phyloP scores from a whole-genome alignment of 2,329 filamentous ascomycete species.

The Fusarium mexicanum region DNA sequence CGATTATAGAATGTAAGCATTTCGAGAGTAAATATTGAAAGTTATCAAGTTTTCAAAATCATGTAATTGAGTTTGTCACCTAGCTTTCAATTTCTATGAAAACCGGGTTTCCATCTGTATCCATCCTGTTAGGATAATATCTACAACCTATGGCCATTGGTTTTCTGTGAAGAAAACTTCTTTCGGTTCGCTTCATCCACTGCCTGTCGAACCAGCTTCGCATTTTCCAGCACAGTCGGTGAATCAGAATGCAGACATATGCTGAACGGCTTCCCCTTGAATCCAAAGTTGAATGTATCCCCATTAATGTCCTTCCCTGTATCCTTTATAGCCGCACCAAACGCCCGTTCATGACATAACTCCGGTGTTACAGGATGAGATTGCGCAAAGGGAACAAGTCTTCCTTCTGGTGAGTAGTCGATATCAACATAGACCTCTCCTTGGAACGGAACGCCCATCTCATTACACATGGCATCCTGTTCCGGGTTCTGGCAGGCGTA shows the following conservation, averaged over 20 bases:
- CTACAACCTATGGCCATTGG: not conserved
- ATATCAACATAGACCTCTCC: not conserved
- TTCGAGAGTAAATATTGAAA: no score
- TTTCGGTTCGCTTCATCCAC: not conserved
- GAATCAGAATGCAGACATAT: not conserved
- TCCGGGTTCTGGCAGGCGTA: constrained; percentile 34
- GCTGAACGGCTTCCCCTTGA: not conserved
- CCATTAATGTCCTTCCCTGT: not conserved
- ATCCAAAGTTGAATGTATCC: not conserved
- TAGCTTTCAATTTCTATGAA: not conserved
- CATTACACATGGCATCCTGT: not conserved
- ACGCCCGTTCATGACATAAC: not conserved
- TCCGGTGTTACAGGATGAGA: not conserved
- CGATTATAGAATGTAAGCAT: no score
- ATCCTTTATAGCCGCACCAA: not conserved
- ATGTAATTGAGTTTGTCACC: accelerated
- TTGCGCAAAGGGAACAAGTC: not conserved
- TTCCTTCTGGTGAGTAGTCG: not conserved
- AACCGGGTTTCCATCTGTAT: not conserved
- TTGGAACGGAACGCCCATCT: not conserved
- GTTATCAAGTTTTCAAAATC: not conserved
- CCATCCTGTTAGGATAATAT: not conserved
- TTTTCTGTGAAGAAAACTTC: not conserved
- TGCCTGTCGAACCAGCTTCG: not conserved
- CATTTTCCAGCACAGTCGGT: not conserved